A percentile compares a stretch with the other conserved stretches of the same genome.
Evolutionary conservation across 31 red algal genomes (phyloP).

Genomic region (Odonthalia washingtoniensis): DNA sequence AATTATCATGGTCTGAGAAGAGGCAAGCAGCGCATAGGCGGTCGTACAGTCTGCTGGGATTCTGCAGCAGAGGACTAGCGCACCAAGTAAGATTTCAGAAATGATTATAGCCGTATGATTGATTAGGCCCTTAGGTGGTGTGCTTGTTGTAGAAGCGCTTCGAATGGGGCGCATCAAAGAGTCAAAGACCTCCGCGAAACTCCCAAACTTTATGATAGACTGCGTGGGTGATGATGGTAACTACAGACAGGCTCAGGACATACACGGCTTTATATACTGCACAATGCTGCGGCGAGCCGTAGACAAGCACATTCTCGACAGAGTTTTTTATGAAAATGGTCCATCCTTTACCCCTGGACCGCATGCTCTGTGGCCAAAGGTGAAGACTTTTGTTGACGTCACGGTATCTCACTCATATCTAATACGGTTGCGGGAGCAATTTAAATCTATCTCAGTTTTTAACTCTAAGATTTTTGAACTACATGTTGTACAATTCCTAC

Average conservation of each 20-base stretch:
- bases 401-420: background rate
- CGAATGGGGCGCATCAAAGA: background rate
- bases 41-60: background rate
- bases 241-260: too few relatives aligned
- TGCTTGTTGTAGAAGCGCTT: background rate
- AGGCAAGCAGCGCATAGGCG: background rate
- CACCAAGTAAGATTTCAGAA: background rate
- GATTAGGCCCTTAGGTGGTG: background rate
- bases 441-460: too few relatives aligned
- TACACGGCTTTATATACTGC: background rate
- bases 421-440: background rate
- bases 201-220: background rate
- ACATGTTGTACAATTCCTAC: background rate
- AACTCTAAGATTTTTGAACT: conserved; percentile 17
- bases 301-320: background rate
- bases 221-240: background rate
- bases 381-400: background rate
- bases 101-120: background rate
- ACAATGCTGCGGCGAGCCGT: background rate
- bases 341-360: background rate
- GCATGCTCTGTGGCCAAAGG: background rate
- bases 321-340: conserved; percentile 5
- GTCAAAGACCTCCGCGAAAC: background rate
- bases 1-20: background rate
- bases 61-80: background rate